A percentile compares a stretch with the other conserved stretches of the same genome.
These are phyloP conservation scores for Saraca asoca DNA, from an alignment of 331 rosid species.

Conservation along the genomic window DNA sequence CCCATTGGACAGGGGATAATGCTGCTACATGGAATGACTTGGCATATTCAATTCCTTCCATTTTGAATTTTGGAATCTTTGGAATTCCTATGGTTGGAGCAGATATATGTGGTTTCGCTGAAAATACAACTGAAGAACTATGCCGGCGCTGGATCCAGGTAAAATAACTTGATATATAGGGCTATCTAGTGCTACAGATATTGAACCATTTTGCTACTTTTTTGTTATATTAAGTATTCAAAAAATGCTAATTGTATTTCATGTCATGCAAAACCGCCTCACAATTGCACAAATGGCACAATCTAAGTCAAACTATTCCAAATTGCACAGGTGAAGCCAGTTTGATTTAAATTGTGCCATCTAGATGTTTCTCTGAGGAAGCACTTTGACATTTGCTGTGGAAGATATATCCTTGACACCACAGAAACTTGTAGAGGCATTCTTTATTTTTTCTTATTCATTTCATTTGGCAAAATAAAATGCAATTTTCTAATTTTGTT, in stretches of 20 bases:
- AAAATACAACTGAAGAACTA: slow-evolving; percentile 75
- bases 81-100: slow-evolving; percentile 94
- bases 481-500: slow-evolving; percentile 9
- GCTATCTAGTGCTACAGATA: no score
- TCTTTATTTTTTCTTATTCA: no score
- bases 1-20: slow-evolving; percentile 97
- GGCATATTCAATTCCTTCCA: slow-evolving; percentile 67
- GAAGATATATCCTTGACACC: no score
- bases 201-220: neutral
- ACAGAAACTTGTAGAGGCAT: neutral
- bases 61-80: slow-evolving; percentile 67
- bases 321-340: no score
- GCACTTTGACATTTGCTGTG: no score
- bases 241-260: no score
- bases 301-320: no score
- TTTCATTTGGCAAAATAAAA: no score
- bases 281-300: no score
- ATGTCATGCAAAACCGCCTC: no score
- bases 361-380: no score
- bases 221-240: neutral
- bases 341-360: no score
- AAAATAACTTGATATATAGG: slow-evolving; percentile 1
- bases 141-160: slow-evolving; percentile 94
- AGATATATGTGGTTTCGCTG: slow-evolving; percentile 78
- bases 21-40: slow-evolving; percentile 82